Conservation (phyloP, 2,329 filamentous ascomycete species). For the Claviceps capensis region DNA sequence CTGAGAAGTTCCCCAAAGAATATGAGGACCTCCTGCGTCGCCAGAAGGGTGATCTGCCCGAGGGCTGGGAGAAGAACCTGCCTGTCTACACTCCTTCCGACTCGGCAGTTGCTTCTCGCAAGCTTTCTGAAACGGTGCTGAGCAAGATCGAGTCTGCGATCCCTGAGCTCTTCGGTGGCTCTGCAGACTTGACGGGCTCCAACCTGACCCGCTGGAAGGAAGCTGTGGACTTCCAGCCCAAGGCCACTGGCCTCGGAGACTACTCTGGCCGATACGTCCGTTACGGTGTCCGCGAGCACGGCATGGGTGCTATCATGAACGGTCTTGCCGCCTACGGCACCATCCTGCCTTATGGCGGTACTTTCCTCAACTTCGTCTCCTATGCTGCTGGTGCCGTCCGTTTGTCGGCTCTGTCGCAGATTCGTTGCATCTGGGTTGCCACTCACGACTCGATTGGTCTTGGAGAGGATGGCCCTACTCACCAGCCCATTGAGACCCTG, state of each 20-base stretch:
- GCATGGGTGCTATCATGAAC: slow-evolving; percentile 87
- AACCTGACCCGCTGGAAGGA: slow-evolving; percentile 99
- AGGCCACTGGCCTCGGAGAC: slow-evolving; percentile 70
- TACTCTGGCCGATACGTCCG: slow-evolving; percentile 85
- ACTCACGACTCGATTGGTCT: slow-evolving; percentile 99
- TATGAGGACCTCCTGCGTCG: slow-evolving; percentile 71
- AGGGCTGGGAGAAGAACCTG: slow-evolving; percentile 91
- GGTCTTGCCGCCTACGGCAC: slow-evolving; percentile 92
- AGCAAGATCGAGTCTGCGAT: slow-evolving; percentile 70
- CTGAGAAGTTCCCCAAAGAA: slow-evolving; percentile 61
- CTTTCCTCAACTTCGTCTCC: slow-evolving; percentile 98
- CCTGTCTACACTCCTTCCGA: slow-evolving; percentile 84
- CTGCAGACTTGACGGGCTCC: slow-evolving; percentile 93
- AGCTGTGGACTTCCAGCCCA: slow-evolving; percentile 93
- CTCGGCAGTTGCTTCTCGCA: slow-evolving; percentile 76
- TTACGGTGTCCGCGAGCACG: slow-evolving; percentile 86
- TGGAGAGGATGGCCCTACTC: slow-evolving; percentile 94
- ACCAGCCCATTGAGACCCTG: slow-evolving; percentile 97
- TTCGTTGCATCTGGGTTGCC: slow-evolving; percentile 87
- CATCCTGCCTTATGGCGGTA: slow-evolving; percentile 84
- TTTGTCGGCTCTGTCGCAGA: slow-evolving; percentile 80
- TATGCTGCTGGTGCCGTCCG: slow-evolving; percentile 93
- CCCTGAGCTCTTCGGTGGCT: slow-evolving; percentile 89
- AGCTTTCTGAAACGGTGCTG: slow-evolving; percentile 90
- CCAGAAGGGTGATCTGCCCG: slow-evolving; percentile 68